Conservation (phyloP, 2,329 filamentous ascomycete species). For the Dactylellina parvicollis region DNA sequence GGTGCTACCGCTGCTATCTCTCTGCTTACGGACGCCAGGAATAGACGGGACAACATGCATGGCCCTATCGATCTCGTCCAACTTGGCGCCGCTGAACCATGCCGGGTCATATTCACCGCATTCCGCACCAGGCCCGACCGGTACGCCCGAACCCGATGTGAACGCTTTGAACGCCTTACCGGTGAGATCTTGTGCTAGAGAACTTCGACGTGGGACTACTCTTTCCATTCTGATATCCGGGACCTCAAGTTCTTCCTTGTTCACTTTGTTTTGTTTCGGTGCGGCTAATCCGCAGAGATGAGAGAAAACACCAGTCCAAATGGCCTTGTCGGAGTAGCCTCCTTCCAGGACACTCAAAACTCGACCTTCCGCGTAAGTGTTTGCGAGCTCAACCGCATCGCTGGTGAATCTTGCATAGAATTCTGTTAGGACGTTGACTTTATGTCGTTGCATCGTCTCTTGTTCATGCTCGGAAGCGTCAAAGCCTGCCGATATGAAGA, state of each 20-base stretch:
- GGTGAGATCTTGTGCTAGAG: slow-evolving; percentile 53
- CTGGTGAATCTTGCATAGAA: slow-evolving; percentile 93
- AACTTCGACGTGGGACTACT: slow-evolving; percentile 59
- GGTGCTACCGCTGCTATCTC: slow-evolving; percentile 59
- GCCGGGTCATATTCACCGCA: slow-evolving; percentile 70
- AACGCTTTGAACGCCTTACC: slow-evolving; percentile 24
- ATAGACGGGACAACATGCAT: slow-evolving; percentile 25
- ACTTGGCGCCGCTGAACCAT: slow-evolving; percentile 75
- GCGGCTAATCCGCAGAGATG: slow-evolving; percentile 85
- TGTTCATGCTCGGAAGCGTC: slow-evolving; percentile 97
- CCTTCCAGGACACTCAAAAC: slow-evolving; percentile 94
- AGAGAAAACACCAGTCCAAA: slow-evolving; percentile 87
- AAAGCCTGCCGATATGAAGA: slow-evolving; percentile 95
- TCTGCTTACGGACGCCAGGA: slow-evolving; percentile 5
- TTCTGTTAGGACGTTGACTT: slow-evolving; percentile 93
- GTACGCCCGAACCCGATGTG: neutral
- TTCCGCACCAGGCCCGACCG: slow-evolving; percentile 37
- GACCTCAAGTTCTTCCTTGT: neutral
- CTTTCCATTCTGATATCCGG: slow-evolving; percentile 44
- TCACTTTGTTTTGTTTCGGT: slow-evolving; percentile 57
- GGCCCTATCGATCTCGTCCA: slow-evolving; percentile 65
- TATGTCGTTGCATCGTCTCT: slow-evolving; percentile 91
- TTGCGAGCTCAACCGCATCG: slow-evolving; percentile 82
- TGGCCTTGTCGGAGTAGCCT: slow-evolving; percentile 90
- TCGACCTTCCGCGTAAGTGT: slow-evolving; percentile 83